Evolutionary conservation across 192 early-diverging fungal genomes (phyloP), one percentile per base, ranked within the genome.

Genomic region (Diversispora epigaea): DNA sequence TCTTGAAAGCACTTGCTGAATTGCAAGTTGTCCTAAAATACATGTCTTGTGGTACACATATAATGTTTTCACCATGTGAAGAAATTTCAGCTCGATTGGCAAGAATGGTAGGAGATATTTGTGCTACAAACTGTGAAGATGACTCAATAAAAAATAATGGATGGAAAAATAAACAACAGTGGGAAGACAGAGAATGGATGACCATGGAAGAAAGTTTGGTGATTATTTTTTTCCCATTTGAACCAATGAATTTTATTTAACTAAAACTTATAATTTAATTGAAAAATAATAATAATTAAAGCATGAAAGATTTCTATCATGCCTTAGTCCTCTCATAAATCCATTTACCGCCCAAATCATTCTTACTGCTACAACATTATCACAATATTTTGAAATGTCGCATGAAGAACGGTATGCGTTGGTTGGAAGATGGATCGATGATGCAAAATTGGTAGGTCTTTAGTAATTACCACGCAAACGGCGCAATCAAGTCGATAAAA

Each of bases 331-430:
- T 11, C 21, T 75, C 8, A 64, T 75, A 39, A 75, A 75, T 54
- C 60, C 73, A 15, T 75, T 64, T 50, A 64, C 73, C 1, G 58
- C 73, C 14, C 73, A 75, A 75, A 65, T 75, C 6, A 75, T 75
- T 50, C 21, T 75, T 19, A 75, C 61, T 0, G 46, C 62, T n/a
- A 75, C 61, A 7, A 52, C 60, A 11, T 22, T 75, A 1, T 10
- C 12, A 19, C 22, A 65, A 52, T 75, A 64, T 54, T 46, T 75
- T 49, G 11, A 22, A 65, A 75, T 75, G 73, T 50, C 73, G 1
- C 61, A 75, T 75, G 1, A 7, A 19, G 73, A 75, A 14, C 44
- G 73, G 0, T 22, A 4, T 19, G 49, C 8, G 1, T 64, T 75
- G 40, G 11, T 75, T 75, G 61, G 73, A 49, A 45, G 61, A 47